These are phyloP conservation scores for Erigeron canadensis DNA, from an alignment of 129 eudicot genomes.

Conservation along the genomic window DNA sequence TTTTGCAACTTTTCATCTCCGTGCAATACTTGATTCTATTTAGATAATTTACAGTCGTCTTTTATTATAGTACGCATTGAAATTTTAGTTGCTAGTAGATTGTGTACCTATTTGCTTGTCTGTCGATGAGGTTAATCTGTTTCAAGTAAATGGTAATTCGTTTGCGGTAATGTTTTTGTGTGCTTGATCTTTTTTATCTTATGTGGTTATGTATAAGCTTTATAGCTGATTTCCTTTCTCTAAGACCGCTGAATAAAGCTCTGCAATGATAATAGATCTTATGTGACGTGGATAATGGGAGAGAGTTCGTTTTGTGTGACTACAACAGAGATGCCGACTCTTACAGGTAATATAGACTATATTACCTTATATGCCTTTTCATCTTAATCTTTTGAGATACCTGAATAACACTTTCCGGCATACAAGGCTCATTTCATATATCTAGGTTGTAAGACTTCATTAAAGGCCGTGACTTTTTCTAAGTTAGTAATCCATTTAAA, in stretches of 20 bases:
- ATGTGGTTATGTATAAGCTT: not conserved
- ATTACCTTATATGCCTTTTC: not conserved
- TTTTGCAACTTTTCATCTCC: too few relatives aligned
- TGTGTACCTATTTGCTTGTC: not conserved
- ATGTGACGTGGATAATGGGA: constrained; percentile 72
- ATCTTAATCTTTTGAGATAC: not conserved
- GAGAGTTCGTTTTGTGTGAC: constrained; percentile 88
- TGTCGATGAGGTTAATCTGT: not conserved
- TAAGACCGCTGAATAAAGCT: too few relatives aligned
- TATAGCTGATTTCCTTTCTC: not conserved
- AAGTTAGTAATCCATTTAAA: too few relatives aligned
- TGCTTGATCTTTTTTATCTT: not conserved
- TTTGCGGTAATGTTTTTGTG: not conserved
- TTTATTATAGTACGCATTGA: not conserved
- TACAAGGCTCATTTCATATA: not conserved
- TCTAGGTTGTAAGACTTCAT: too few relatives aligned
- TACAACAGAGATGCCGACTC: constrained; percentile 99
- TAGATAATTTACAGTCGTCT: not conserved
- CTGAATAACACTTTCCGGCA: not conserved
- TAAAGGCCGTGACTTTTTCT: too few relatives aligned
- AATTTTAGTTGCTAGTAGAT: not conserved
- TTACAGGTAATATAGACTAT: constrained; percentile 56
- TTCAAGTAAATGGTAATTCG: not conserved
- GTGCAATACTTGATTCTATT: too few relatives aligned
- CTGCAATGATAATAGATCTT: constrained; percentile 51